Percentiles rank a stretch among this genome's conserved stretches.
phyloP scores from a whole-genome alignment of 2,329 filamentous ascomycete species.

The Hypoxylon sp. region DNA sequence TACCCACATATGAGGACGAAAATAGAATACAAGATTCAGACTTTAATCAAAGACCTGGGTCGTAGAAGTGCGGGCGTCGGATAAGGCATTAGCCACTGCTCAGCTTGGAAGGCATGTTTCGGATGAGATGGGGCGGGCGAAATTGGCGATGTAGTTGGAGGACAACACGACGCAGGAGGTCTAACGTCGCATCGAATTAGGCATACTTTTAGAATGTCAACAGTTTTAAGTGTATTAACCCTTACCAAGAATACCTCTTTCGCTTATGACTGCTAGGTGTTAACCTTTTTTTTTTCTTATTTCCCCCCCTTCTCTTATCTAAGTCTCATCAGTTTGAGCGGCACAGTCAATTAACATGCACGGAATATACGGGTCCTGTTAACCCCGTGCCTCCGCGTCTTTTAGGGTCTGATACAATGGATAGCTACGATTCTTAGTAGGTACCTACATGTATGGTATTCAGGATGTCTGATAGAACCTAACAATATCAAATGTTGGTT shows the following conservation, averaged over 20 bases:
- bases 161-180: slow-evolving; percentile 36
- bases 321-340: slow-evolving; percentile 19
- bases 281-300: slow-evolving; percentile 19
- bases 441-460: slow-evolving; percentile 12
- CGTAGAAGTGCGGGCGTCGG: slow-evolving; percentile 34
- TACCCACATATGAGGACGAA: slow-evolving; percentile 42
- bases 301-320: slow-evolving; percentile 17
- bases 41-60: slow-evolving; percentile 31
- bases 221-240: slow-evolving; percentile 28
- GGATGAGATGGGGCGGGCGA: slow-evolving; percentile 36
- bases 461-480: slow-evolving; percentile 27
- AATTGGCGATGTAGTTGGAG: slow-evolving; percentile 30
- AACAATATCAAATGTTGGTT: slow-evolving; percentile 31
- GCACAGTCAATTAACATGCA: slow-evolving; percentile 27
- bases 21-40: slow-evolving; percentile 42
- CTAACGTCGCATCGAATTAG: slow-evolving; percentile 37
- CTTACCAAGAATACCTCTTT: slow-evolving; percentile 33
- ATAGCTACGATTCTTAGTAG: slow-evolving; percentile 25
- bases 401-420: slow-evolving; percentile 19
- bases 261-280: slow-evolving; percentile 18
- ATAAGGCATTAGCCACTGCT: slow-evolving; percentile 40
- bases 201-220: slow-evolving; percentile 33
- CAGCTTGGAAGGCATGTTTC: slow-evolving; percentile 40
- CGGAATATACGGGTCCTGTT: slow-evolving; percentile 16
- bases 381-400: slow-evolving; percentile 23